Conservation (phyloP, 169 alveolate species). For the Theileria orientalis region DNA sequence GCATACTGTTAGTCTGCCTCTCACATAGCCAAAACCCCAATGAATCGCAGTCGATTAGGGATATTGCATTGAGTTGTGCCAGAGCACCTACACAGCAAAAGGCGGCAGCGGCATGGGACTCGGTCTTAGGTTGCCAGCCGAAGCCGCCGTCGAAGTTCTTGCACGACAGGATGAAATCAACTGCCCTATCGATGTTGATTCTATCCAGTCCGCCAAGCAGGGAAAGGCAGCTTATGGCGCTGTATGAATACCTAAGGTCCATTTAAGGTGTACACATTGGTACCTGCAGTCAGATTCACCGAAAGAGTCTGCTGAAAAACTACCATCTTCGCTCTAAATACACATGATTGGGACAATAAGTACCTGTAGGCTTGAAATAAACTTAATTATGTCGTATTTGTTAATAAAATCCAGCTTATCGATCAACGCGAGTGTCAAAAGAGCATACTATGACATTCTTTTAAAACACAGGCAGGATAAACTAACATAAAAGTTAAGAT, state of each 20-base stretch:
- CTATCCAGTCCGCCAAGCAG: constrained; percentile 78
- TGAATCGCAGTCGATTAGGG: constrained; percentile 32
- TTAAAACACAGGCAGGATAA: no score
- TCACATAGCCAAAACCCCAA: constrained; percentile 88
- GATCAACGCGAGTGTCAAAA: constrained; percentile 78
- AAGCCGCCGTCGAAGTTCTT: constrained; percentile 92
- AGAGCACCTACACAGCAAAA: constrained; percentile 88
- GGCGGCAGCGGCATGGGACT: constrained; percentile 96
- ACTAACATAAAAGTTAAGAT: no score
- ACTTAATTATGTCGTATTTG: constrained; percentile 74
- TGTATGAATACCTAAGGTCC: constrained; percentile 78
- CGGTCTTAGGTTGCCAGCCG: constrained; percentile 93
- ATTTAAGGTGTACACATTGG: no score
- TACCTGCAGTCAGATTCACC: constrained; percentile 92
- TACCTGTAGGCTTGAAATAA: constrained; percentile 79
- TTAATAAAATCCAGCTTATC: constrained; percentile 74
- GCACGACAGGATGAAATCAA: constrained; percentile 85
- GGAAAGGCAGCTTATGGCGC: constrained; percentile 88
- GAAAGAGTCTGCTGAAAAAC: constrained; percentile 90
- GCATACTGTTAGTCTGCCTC: constrained; percentile 84
- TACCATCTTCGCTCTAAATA: constrained; percentile 89
- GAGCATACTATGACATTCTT: constrained; percentile 74
- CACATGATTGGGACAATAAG: background rate
- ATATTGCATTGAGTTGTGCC: constrained; percentile 46
- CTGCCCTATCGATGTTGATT: constrained; percentile 81